phyloP scores from a whole-genome alignment of 345 rosid genomes.

The Rhodamnia rubescens region DNA sequence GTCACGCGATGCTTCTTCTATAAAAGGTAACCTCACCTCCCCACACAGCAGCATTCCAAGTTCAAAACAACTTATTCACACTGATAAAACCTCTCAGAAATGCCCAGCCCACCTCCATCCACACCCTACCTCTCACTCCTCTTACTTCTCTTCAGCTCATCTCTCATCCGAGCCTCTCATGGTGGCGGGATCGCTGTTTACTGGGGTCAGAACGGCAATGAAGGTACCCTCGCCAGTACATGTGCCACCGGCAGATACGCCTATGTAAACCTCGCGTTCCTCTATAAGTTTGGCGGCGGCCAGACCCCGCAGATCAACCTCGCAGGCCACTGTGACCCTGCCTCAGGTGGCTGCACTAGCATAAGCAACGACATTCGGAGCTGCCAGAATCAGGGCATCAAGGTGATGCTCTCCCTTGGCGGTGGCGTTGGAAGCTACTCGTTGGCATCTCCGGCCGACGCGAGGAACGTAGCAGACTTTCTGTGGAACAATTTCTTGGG shows the following conservation, averaged over 20 bases:
- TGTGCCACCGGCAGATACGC: constrained; percentile 35
- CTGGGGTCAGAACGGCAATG: constrained; percentile 58
- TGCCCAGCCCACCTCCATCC: not conserved
- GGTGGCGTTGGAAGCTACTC: constrained; percentile 36
- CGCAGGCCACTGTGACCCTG: constrained; percentile 52
- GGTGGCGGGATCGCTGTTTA: constrained; percentile 19
- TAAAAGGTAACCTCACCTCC: not conserved
- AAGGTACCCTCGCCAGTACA: constrained; percentile 36
- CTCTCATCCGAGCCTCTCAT: constrained; percentile 1
- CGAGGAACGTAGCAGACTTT: constrained; percentile 12
- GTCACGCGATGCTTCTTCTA: not conserved
- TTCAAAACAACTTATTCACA: not conserved
- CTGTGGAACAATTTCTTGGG: constrained; percentile 10
- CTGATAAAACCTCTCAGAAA: not conserved
- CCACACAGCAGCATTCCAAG: not conserved
- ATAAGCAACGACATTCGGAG: constrained; percentile 17
- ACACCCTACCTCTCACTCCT: not conserved
- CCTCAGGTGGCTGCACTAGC: constrained; percentile 18
- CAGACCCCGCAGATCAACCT: constrained; percentile 38
- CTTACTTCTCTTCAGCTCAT: constrained; percentile 3
- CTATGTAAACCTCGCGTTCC: constrained; percentile 46
- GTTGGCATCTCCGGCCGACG: constrained; percentile 27
- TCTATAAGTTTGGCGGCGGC: constrained; percentile 40
- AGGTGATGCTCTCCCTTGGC: constrained; percentile 48
- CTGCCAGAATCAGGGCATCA: constrained; percentile 38